Conservation (phyloP, 169 alveolate genomes). For the Cryptosporidium bovis region DNA sequence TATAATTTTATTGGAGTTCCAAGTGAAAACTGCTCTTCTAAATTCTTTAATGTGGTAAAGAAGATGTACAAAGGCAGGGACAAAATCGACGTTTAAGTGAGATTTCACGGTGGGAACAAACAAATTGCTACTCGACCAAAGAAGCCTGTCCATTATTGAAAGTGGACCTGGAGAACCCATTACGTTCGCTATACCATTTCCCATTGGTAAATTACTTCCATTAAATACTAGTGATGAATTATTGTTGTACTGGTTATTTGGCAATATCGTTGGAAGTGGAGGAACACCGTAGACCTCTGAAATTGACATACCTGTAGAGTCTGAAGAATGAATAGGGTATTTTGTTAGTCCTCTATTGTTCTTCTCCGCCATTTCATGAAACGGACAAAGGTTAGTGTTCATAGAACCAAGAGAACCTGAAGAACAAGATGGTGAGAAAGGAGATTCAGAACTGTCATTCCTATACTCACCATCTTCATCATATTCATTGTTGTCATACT, state of each 20-base stretch:
- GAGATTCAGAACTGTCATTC: not conserved
- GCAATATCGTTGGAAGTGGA: not conserved
- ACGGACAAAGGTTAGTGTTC: slow-evolving; percentile 12
- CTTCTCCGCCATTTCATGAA: slow-evolving; percentile 63
- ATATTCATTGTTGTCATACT: no score
- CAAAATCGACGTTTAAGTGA: slow-evolving; percentile 80
- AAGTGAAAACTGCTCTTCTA: slow-evolving; percentile 80
- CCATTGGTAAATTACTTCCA: slow-evolving; percentile 56
- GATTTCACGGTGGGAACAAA: slow-evolving; percentile 82
- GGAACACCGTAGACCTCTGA: slow-evolving; percentile 3
- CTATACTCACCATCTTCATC: not conserved
- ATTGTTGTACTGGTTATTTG: no score
- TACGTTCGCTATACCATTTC: slow-evolving; percentile 4
- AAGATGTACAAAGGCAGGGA: slow-evolving; percentile 80
- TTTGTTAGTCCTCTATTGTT: slow-evolving; percentile 3
- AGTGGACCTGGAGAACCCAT: slow-evolving; percentile 16
- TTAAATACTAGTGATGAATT: slow-evolving; percentile 48
- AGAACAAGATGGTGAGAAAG: not conserved
- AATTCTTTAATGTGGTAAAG: slow-evolving; percentile 85
- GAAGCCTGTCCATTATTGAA: slow-evolving; percentile 57
- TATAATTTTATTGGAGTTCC: slow-evolving; percentile 35
- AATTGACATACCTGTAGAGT: slow-evolving; percentile 53
- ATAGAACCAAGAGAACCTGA: not conserved
- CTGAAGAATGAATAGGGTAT: not conserved
- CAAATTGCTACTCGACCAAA: slow-evolving; percentile 75